Evolutionary conservation across 352 stramenopile genomes (phyloP), one percentile per base, ranked within the genome.

Genomic region (Phytophthora rubi): DNA sequence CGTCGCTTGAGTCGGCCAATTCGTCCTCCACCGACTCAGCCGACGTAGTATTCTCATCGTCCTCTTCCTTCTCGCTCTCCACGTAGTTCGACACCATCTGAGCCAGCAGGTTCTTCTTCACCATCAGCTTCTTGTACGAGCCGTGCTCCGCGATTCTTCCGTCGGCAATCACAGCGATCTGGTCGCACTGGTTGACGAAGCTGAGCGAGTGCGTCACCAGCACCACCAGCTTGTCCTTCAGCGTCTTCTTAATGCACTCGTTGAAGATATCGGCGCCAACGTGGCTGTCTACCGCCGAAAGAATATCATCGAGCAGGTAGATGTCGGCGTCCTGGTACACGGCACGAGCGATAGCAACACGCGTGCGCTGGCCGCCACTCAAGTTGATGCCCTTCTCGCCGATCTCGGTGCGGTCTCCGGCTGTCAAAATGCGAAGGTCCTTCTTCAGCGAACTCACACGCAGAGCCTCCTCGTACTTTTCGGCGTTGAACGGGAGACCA

Each of bases 321-420:
- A 99, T 89, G 62, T 99, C 96, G 2, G 94, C 86, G 55, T 97
- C 74, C 61, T 90, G 79, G 83, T 99, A 99, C 42, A 99, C 88
- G 0, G 93, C 95, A 23, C 98, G 86, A 35, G 98, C 98, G 3
- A 99, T 80, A 9, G 90, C 89, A 8, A 99, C 90, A 59, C 96
- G 87, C 35, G 85, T 91, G 59, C 98, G 98, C 79, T 99, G 97
- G 5, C 98, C 98, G 13, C 98, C 98, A 35, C 83, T 98, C 5
- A 99, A 77, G 71, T 98, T 99, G 49, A 99, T 97, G 1, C 98
- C 98, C 65, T 98, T 98, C 81, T 99, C 97, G 7, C 97, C 98
- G 53, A 99, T 99, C 77, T 99, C 97, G 0, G 97, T 99, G 66
- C 77, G 62, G 75, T 99, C 98, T 16, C 97, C 97, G 28, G 86